A percentile compares a stretch with the other conserved stretches of the same genome.
phyloP scores from a whole-genome alignment of 441 rosid species.

The Aleurites moluccanus region DNA sequence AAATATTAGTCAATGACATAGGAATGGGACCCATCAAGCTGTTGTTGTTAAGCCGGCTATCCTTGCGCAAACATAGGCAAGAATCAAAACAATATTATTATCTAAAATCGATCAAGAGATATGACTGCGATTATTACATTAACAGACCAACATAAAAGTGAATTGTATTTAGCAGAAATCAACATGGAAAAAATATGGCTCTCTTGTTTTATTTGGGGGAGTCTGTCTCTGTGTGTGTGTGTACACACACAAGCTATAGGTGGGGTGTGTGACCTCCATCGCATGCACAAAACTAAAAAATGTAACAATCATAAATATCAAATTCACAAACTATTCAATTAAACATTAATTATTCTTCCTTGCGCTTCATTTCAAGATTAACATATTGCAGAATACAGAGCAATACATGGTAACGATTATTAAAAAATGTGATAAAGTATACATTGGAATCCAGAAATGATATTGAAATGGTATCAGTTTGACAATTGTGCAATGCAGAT shows the following conservation, averaged over 20 bases:
- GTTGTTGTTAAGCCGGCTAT: constrained; percentile 96
- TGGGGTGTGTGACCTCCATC: not conserved
- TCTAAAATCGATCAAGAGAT: constrained; percentile 16
- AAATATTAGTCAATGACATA: constrained; percentile 76
- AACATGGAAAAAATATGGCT: not conserved
- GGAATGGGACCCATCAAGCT: constrained; percentile 84
- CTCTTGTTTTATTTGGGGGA: not conserved
- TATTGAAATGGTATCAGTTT: not conserved
- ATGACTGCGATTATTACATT: not conserved
- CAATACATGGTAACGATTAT: not conserved
- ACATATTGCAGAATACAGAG: not conserved
- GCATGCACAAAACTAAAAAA: not conserved
- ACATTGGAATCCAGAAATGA: not conserved
- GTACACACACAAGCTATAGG: not conserved
- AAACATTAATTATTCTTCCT: not conserved
- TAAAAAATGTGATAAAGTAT: not conserved
- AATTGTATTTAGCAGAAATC: not conserved
- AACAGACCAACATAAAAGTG: not conserved
- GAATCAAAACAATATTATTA: constrained; percentile 28
- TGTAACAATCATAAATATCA: not conserved
- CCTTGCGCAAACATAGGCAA: constrained; percentile 42
- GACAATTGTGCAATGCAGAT: not conserved
- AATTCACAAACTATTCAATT: not conserved
- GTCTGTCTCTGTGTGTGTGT: not conserved
- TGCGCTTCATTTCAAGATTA: not conserved